A percentile compares a stretch with the other conserved stretches of the same genome.
phyloP scores from a whole-genome alignment of 805 yeast genomes.

The Lachancea dasiensis region DNA sequence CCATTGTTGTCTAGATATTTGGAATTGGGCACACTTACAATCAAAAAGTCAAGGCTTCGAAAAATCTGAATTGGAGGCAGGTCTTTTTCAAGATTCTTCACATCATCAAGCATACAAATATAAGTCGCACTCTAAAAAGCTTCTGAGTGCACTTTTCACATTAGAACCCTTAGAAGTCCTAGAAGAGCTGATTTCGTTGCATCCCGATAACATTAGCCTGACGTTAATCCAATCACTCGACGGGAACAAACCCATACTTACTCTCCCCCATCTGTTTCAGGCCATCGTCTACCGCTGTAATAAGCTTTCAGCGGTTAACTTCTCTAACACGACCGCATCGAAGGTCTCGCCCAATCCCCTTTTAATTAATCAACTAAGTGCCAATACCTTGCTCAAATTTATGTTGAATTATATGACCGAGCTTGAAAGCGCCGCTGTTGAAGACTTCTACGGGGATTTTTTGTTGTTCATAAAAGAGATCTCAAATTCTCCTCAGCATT shows the following conservation, averaged over 20 bases:
- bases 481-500: conserved; percentile 40
- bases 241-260: conserved; percentile 71
- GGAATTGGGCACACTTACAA: conserved; percentile 48
- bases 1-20: conserved; percentile 50
- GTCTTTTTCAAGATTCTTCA: conserved; percentile 30
- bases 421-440: conserved; percentile 68
- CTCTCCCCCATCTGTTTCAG: conserved; percentile 61
- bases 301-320: conserved; percentile 16
- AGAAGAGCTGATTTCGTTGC: conserved; percentile 50
- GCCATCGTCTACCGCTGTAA: conserved; percentile 27
- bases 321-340: conserved; percentile 14
- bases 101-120: conserved; percentile 50
- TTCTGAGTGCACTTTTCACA: conserved; percentile 57
- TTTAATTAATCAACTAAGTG: conserved; percentile 42
- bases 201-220: conserved; percentile 20
- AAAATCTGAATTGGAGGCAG: conserved; percentile 1
- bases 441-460: conserved; percentile 66
- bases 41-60: conserved; percentile 9
- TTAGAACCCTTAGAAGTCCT: conserved; percentile 69
- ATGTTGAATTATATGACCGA: conserved; percentile 56
- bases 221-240: conserved; percentile 61
- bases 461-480: conserved; percentile 57
- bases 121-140: conserved; percentile 60
- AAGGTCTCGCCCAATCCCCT: conserved; percentile 33
- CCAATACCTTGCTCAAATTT: conserved; percentile 43